phyloP scores from a whole-genome alignment of 2,329 filamentous ascomycete genomes.

The Zymoseptoria crescenta region DNA sequence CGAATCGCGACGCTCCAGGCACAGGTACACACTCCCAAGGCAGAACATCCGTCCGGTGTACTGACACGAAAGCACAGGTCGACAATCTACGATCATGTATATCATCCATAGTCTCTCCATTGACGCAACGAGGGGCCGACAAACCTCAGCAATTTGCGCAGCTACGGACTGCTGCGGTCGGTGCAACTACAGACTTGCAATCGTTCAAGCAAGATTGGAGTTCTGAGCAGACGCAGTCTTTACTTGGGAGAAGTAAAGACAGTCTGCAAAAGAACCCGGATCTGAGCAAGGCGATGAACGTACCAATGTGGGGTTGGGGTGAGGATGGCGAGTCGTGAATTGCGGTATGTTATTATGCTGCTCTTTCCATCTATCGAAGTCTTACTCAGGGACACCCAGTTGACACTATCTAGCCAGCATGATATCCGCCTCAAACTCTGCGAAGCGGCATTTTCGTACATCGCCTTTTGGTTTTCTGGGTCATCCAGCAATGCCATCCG shows the following conservation, averaged over 20 bases:
- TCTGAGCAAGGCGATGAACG: slow-evolving; percentile 28
- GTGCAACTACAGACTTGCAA: slow-evolving; percentile 31
- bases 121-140: slow-evolving; percentile 22
- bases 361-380: slow-evolving; percentile 6
- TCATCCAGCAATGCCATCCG: background rate
- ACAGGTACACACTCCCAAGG: slow-evolving; percentile 27
- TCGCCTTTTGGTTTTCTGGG: background rate
- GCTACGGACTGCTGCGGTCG: slow-evolving; percentile 32
- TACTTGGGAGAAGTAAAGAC: slow-evolving; percentile 30
- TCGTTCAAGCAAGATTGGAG: slow-evolving; percentile 33
- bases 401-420: background rate
- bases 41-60: background rate
- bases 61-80: slow-evolving; percentile 28
- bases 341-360: slow-evolving; percentile 11
- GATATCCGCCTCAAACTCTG: background rate
- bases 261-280: slow-evolving; percentile 33
- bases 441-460: background rate
- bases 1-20: slow-evolving; percentile 38
- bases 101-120: slow-evolving; percentile 35
- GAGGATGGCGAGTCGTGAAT: slow-evolving; percentile 17
- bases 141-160: slow-evolving; percentile 32
- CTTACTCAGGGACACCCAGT: background rate
- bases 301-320: slow-evolving; percentile 35
- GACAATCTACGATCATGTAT: slow-evolving; percentile 37
- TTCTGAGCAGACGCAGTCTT: slow-evolving; percentile 28